Evolutionary conservation across 169 alveolate species (phyloP), one percentile per base, ranked within the genome.

Genomic region (Cryptosporidium felis): DNA sequence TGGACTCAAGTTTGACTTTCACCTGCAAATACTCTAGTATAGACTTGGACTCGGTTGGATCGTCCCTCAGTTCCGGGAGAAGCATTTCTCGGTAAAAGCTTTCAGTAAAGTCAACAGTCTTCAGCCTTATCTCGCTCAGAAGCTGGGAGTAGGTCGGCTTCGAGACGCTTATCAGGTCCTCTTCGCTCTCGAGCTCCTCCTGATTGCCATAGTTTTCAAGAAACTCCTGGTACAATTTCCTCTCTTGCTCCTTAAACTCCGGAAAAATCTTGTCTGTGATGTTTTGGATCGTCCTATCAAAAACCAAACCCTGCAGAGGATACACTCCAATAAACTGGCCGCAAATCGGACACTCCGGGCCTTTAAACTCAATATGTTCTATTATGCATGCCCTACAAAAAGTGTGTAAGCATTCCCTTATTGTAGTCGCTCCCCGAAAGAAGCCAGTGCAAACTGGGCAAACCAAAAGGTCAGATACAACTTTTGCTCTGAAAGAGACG

Each of bases 321-420:
- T 74, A 34, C 28, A 74, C 18, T 1, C 85, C 85, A 16, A 74
- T 74, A 9, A 32, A 14, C 23, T 53, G 67, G 28, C 82, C 89
- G 60, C 93, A 90, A 26, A 56, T 63, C 16, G 93, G 93, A 61
- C 93, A 90, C 47, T 80, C 89, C 41, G 88, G 23, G 5, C 88
- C 90, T 0, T 81, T 81, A 18, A 63, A 45, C 36, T 80, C 92
- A 8, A 62, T 88, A 81, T 81, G 80, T 23, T 40, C 56, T 30
- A 62, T 79, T 23, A 90, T 81, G 49, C 93, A 90, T 62, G 79
- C 47, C 9, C 80, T 89, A 59, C 93, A 90, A 81, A 90, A 90
- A 40, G 93, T 85, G 80, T 90, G 93, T 34, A 90, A 67, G 58
- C 93, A 90, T 34, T 90, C 93, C 47, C 81, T 82, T 34, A 90